A percentile compares a stretch with the other conserved stretches of the same genome.
These are phyloP conservation scores for Trichoderma koningiopsis DNA, from an alignment of 2,329 filamentous ascomycete species.

Conservation along the genomic window DNA sequence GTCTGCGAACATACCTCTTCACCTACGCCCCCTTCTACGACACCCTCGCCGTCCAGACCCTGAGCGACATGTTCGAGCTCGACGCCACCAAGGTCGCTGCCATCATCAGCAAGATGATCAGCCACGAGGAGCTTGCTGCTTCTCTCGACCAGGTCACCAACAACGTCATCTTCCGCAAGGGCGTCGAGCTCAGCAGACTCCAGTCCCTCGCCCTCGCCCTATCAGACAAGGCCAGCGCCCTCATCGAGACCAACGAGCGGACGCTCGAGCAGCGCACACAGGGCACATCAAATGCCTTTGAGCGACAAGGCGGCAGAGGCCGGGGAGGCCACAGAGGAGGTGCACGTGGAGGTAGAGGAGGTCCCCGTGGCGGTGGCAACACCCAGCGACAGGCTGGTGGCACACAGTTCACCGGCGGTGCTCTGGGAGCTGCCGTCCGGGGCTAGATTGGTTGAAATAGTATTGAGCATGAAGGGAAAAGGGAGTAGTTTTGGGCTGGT, in stretches of 20 bases:
- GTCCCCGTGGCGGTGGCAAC: slow-evolving; percentile 59
- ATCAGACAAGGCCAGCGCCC: slow-evolving; percentile 91
- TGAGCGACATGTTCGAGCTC: slow-evolving; percentile 95
- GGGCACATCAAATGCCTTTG: slow-evolving; percentile 92
- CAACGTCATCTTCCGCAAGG: slow-evolving; percentile 98
- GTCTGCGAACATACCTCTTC: slow-evolving; percentile 96
- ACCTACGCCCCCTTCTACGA: slow-evolving; percentile 99
- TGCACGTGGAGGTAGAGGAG: slow-evolving; percentile 62
- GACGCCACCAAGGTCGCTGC: slow-evolving; percentile 88
- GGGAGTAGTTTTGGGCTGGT: slow-evolving; percentile 21
- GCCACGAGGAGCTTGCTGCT: slow-evolving; percentile 94
- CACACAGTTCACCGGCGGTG: slow-evolving; percentile 80
- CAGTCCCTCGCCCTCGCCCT: slow-evolving; percentile 93
- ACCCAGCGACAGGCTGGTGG: slow-evolving; percentile 69
- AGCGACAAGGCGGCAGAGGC: slow-evolving; percentile 81
- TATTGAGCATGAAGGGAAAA: slow-evolving; percentile 11
- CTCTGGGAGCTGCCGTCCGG: slow-evolving; percentile 68
- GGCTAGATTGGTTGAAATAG: slow-evolving; percentile 45
- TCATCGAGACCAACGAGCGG: slow-evolving; percentile 97
- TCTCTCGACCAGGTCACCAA: slow-evolving; percentile 97
- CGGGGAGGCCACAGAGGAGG: slow-evolving; percentile 67
- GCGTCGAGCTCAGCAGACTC: slow-evolving; percentile 92
- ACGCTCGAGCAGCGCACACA: slow-evolving; percentile 96
- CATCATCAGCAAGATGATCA: slow-evolving; percentile 98
- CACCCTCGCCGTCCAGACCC: slow-evolving; percentile 82